Evolutionary conservation across 1,284 basidiomycete genomes (phyloP).

Genomic region (Boletus smithii): DNA sequence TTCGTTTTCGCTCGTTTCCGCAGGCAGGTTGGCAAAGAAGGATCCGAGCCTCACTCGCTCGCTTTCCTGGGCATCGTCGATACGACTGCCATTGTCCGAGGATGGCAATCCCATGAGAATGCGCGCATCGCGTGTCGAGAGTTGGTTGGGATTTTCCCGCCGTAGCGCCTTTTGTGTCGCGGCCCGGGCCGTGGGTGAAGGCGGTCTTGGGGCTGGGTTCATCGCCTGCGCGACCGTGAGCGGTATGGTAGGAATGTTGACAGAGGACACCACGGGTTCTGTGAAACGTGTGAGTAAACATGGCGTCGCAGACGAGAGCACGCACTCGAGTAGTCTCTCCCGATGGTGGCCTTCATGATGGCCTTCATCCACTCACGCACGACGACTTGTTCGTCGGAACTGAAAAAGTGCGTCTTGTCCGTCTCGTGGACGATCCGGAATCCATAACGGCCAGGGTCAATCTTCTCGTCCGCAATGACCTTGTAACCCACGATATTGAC

Average conservation of each 20-base stretch:
- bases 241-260: slow-evolving; percentile 96
- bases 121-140: slow-evolving; percentile 83
- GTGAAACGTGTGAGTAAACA: slow-evolving; percentile 11
- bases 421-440: slow-evolving; percentile 92
- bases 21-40: slow-evolving; percentile 49
- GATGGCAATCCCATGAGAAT: slow-evolving; percentile 69
- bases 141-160: slow-evolving; percentile 85
- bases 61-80: slow-evolving; percentile 36
- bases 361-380: slow-evolving; percentile 99
- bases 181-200: slow-evolving; percentile 84
- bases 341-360: slow-evolving; percentile 98
- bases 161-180: slow-evolving; percentile 87
- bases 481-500: slow-evolving; percentile 92
- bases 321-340: slow-evolving; percentile 84
- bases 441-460: slow-evolving; percentile 90
- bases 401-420: slow-evolving; percentile 89
- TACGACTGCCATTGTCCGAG: slow-evolving; percentile 30
- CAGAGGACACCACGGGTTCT: slow-evolving; percentile 95
- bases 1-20: too few species aligned
- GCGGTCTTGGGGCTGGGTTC: slow-evolving; percentile 92
- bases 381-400: slow-evolving; percentile 79
- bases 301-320: slow-evolving; percentile 11
- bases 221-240: slow-evolving; percentile 93
- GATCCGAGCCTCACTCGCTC: slow-evolving; percentile 50
- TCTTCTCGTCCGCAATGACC: slow-evolving; percentile 89